Base-by-base conservation (phyloP, 140 eudicot genomes). In the Anethum foeniculum region DNA sequence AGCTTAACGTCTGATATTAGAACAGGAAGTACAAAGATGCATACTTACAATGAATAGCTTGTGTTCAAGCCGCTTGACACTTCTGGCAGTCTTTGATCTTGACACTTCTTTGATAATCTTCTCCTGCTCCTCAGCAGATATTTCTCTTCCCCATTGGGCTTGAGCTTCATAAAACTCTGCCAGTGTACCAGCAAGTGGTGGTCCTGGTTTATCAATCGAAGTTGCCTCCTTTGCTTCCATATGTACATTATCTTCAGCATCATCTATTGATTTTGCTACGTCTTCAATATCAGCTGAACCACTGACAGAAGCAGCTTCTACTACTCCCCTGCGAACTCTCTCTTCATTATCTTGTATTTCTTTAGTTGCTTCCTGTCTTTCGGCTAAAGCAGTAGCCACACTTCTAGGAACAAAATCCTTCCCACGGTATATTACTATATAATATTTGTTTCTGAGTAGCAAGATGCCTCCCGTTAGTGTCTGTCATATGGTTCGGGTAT, bases 111-210 rank as follows among this genome's bases (percentile, higher is more conserved):
- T 85, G 6, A 88, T 43, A 96, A 94, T 94, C 86, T 80, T 84
- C 52, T 88, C 88, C 43, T 82, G 91, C 84, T 94, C 98, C 86
- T 94, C 97, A 76, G 81, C 78, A 30, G 98, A 88, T 82, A 90
- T 82, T 78, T 91, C 94, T 81, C 90, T 79, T 83, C 97, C 98
- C 98, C 98, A 94, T 76, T 86, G 90, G 41, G 96, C 90, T 86
- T 92, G 96, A 82, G 97, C 97, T 79, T 92, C 89, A 83, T 94
- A 92, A 88, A 94, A 94, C 84, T 94, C 98, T 4, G 97, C 97
- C 81, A 94, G 71, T 77, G 96, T 91, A 83, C 98, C 98, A 27
- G 96, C 98, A 77, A 86, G 89, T 21, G 92, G 88, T 67, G 82
- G 89, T 84, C 87, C 92, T 28, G 83, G 58, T 69, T 85, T 92